A percentile compares a stretch with the other conserved stretches of the same genome.
Conservation (phyloP, 768 basidiomycete species). For the Lactifluus volemus region DNA sequence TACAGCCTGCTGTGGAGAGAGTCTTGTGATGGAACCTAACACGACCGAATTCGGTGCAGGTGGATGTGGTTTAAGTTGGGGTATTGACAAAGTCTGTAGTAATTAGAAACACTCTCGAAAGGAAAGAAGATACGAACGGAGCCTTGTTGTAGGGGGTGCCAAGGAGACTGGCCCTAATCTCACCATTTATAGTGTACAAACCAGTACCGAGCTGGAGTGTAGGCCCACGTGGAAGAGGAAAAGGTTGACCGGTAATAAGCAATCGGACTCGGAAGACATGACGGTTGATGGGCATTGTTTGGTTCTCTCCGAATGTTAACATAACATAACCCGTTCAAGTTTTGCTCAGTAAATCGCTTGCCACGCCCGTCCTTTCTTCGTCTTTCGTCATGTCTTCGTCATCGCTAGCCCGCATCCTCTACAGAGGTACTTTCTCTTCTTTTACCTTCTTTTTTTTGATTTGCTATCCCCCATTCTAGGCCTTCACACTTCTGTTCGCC, state of each 20-base stretch:
- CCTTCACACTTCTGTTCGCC: slow-evolving; percentile 72
- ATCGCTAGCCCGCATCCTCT: slow-evolving; percentile 52
- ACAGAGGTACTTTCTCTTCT: slow-evolving; percentile 66
- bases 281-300: slow-evolving; percentile 14
- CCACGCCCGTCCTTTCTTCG: slow-evolving; percentile 20
- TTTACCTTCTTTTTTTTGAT: slow-evolving; percentile 46
- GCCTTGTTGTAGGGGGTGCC: slow-evolving; percentile 56
- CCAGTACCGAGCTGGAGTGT: slow-evolving; percentile 54
- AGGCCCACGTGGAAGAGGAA: slow-evolving; percentile 47
- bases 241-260: slow-evolving; percentile 69
- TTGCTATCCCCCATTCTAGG: slow-evolving; percentile 42
- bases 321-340: slow-evolving; percentile 21
- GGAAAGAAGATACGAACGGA: slow-evolving; percentile 47
- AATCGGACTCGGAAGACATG: slow-evolving; percentile 28
- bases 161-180: slow-evolving; percentile 60
- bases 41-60: slow-evolving; percentile 69
- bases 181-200: slow-evolving; percentile 53
- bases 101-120: slow-evolving; percentile 16
- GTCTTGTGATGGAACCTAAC: slow-evolving; percentile 72
- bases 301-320: slow-evolving; percentile 20
- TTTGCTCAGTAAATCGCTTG: slow-evolving; percentile 11
- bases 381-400: slow-evolving; percentile 42
- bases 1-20: slow-evolving; percentile 77
- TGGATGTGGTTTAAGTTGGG: slow-evolving; percentile 60
- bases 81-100: slow-evolving; percentile 49